Evolutionary conservation across 225 moss, liverwort and hornwort genomes (phyloP).

Genomic region (Pleurozium schreberi): DNA sequence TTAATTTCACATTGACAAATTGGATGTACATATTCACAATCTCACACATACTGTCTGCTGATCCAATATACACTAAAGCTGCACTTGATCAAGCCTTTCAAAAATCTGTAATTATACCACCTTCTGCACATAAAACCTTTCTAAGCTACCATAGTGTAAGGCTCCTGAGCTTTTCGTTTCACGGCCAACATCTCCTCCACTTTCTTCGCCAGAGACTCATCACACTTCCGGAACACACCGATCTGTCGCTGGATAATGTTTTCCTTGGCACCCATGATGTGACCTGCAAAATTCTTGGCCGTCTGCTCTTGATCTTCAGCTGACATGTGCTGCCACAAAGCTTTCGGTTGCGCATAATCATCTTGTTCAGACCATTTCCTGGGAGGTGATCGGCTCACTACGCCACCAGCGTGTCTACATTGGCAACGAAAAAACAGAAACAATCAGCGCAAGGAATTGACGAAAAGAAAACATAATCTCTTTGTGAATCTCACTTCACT

Average conservation of each 20-base stretch:
- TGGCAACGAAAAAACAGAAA: too few relatives aligned
- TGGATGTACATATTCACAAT: not conserved
- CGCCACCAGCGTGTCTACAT: constrained; percentile 41
- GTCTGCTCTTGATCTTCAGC: constrained; percentile 53
- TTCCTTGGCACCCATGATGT: constrained; percentile 42
- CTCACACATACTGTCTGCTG: not conserved
- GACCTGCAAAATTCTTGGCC: constrained; percentile 40
- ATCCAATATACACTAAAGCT: not conserved
- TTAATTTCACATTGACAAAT: not conserved
- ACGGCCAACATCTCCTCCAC: constrained; percentile 39
- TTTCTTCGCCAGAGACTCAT: constrained; percentile 15
- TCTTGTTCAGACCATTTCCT: constrained; percentile 39
- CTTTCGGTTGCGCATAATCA: not conserved
- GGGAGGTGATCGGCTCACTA: constrained; percentile 26
- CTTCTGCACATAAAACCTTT: accelerated
- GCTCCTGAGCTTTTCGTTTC: constrained; percentile 38
- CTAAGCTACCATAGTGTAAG: constrained; percentile 69
- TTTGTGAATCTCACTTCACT: accelerated
- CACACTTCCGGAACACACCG: constrained; percentile 46
- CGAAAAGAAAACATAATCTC: accelerated
- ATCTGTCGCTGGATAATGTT: constrained; percentile 47
- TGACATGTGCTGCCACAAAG: constrained; percentile 41
- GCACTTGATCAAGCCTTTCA: not conserved
- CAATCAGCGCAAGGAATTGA: not conserved
- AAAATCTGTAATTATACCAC: not conserved